These are phyloP conservation scores for Pterocarpus santalinus DNA, from an alignment of 306 rosid species.

Conservation along the genomic window DNA sequence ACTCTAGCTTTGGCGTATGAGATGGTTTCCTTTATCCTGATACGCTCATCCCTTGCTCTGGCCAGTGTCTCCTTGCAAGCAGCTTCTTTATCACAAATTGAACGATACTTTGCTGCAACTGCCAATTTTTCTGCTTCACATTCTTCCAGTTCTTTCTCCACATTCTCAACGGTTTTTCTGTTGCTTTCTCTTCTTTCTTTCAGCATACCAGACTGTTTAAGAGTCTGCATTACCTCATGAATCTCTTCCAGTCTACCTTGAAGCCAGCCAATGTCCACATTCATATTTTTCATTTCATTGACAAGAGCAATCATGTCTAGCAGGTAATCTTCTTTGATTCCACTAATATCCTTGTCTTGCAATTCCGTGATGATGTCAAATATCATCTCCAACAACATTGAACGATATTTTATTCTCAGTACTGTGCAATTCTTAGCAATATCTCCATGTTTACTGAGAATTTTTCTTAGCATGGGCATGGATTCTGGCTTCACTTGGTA, in stretches of 20 bases:
- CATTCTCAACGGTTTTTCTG: not conserved
- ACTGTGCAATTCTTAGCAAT: not conserved
- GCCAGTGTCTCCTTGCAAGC: constrained; percentile 13
- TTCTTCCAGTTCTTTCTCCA: not conserved
- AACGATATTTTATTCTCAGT: not conserved
- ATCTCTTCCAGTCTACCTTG: constrained; percentile 5
- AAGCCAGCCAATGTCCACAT: constrained; percentile 40
- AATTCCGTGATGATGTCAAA: constrained; percentile 29
- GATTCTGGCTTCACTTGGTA: constrained; percentile 23
- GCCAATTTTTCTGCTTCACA: not conserved
- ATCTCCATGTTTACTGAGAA: constrained; percentile 16
- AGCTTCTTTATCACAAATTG: not conserved
- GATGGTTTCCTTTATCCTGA: not conserved
- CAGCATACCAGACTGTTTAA: not conserved
- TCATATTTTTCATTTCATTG: not conserved
- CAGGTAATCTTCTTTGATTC: not conserved
- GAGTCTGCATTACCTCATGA: constrained; percentile 8
- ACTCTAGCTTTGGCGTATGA: not conserved
- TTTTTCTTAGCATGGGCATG: not conserved
- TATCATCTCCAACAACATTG: constrained; percentile 7
- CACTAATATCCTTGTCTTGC: not conserved
- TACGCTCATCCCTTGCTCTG: constrained; percentile 8
- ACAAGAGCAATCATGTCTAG: not conserved
- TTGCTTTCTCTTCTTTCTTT: constrained; percentile 4
- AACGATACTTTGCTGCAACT: not conserved